Percentiles rank a stretch among this genome's conserved stretches.
Evolutionary conservation across 2,329 filamentous ascomycete species (phyloP).

Genomic region (Colletotrichum sp.): DNA sequence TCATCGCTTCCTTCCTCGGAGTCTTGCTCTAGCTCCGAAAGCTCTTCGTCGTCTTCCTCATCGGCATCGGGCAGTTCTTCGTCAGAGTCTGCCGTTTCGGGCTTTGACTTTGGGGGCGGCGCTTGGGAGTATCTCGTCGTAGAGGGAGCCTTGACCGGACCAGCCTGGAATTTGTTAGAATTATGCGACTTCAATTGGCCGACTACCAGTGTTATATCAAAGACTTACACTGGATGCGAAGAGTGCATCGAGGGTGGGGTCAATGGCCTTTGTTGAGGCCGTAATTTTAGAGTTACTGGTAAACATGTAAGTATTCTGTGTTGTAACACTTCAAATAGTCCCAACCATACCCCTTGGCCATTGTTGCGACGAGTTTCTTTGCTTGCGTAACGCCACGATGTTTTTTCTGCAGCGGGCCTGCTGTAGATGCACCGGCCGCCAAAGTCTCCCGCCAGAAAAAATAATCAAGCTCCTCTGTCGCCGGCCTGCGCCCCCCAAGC

Average conservation of each 20-base stretch:
- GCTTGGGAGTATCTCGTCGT: slow-evolving; percentile 50
- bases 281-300: slow-evolving; percentile 31
- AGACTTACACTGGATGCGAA: slow-evolving; percentile 75
- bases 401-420: slow-evolving; percentile 4
- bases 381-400: not conserved
- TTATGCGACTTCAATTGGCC: not conserved
- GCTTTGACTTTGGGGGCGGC: slow-evolving; percentile 34
- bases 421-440: slow-evolving; percentile 10
- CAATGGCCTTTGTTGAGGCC: slow-evolving; percentile 61
- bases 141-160: slow-evolving; percentile 52
- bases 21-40: not conserved
- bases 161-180: slow-evolving; percentile 44
- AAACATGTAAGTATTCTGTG: not conserved
- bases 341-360: slow-evolving; percentile 24
- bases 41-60: slow-evolving; percentile 30
- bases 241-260: slow-evolving; percentile 72
- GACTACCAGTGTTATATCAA: not conserved
- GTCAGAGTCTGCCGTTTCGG: slow-evolving; percentile 26
- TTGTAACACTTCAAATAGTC: no score
- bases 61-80: slow-evolving; percentile 37
- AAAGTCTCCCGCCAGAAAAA: not conserved
- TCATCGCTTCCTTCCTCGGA: slow-evolving; percentile 24
- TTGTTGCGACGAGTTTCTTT: slow-evolving; percentile 5
- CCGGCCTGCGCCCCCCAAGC: not conserved
- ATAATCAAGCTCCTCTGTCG: slow-evolving; percentile 11